Evolutionary conservation across 768 basidiomycete species (phyloP), one percentile per base, ranked within the genome.

Genomic region (Tulasnella calospora): DNA sequence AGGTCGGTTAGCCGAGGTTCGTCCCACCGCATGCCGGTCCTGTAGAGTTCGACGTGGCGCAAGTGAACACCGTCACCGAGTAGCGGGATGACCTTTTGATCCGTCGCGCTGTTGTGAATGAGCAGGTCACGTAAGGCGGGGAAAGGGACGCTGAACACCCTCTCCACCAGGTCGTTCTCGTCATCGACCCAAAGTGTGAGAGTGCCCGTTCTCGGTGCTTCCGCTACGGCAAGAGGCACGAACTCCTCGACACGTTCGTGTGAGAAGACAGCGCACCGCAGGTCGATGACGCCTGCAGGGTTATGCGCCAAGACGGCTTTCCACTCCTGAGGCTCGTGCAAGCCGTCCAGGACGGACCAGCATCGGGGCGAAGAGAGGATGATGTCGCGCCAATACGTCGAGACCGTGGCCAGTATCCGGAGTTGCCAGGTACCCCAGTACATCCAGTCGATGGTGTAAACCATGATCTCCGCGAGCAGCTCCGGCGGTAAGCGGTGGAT

Each of bases 281-380:
- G 30, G 30, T 67, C 61, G 61, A 67, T 27, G 12, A 67, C 10
- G n/a, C 61, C 61, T 1, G 61, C 61, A 13, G 61, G 61, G 30
- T 67, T 67, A 13, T 67, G 61, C 61, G 61, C 61, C 7, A 67
- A 7, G 30, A 67, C 61, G 30, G 61, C 61, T 27, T 35, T 67
- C 61, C 61, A 67, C 13, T 33, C 30, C 12, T 35, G 23, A 27
- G 61, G 61, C 35, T 67, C 30, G 30, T 67, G 61, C 30, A 35
- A 6, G 30, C 61, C 61, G 61, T 35, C 30, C 30, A 67, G 61
- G 27, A 67, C 71, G 23, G 71, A 46, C 71, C 71, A 72, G 41
- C 36, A 72, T n/a, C 71, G 44, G 38, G 71, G 36, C 12, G 71
- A 40, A 72, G 71, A 72, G 71, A 72, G 71, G 44, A 72, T 72